These are phyloP conservation scores for Lentinula novae-zelandiae DNA, from an alignment of 1,284 basidiomycete genomes.

Conservation along the genomic window DNA sequence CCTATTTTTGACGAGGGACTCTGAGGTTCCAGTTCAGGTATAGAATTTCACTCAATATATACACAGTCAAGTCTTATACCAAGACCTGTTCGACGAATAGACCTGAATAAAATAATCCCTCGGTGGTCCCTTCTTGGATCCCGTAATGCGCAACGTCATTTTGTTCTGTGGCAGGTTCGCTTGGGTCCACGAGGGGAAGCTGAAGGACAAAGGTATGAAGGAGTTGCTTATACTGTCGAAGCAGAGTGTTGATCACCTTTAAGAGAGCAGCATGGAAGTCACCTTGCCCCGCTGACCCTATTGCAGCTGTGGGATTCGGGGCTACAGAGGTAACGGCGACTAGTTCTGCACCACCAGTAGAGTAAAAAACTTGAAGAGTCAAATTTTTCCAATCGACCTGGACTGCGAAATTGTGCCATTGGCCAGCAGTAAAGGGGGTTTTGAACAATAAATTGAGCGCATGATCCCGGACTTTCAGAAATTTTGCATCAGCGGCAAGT, in stretches of 20 bases:
- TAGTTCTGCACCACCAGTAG: constrained; percentile 34
- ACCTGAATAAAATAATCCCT: constrained; percentile 54
- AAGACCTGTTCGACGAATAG: constrained; percentile 43
- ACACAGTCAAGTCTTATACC: neutral
- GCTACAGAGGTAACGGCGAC: constrained; percentile 35
- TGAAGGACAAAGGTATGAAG: constrained; percentile 20
- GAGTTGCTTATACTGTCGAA: neutral
- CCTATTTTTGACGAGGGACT: too few relatives aligned
- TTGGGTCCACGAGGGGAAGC: constrained; percentile 51
- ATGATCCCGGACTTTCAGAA: constrained; percentile 52
- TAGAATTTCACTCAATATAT: neutral
- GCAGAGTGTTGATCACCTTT: constrained; percentile 34
- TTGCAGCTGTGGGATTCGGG: constrained; percentile 36
- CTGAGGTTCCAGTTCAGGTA: too few relatives aligned
- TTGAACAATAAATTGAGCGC: constrained; percentile 46
- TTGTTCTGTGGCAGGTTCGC: constrained; percentile 41
- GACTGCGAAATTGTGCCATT: constrained; percentile 61
- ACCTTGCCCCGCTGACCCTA: constrained; percentile 45
- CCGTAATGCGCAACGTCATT: constrained; percentile 54
- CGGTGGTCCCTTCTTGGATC: constrained; percentile 51
- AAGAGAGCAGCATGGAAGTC: constrained; percentile 58
- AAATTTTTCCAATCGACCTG: constrained; percentile 51
- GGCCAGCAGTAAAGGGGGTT: constrained; percentile 37
- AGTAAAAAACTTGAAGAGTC: constrained; percentile 50
- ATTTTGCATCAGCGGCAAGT: constrained; percentile 36